Evolutionary conservation across 805 yeast species (phyloP), one percentile per base, ranked within the genome.

Genomic region (Priceomyces fermenticarens): DNA sequence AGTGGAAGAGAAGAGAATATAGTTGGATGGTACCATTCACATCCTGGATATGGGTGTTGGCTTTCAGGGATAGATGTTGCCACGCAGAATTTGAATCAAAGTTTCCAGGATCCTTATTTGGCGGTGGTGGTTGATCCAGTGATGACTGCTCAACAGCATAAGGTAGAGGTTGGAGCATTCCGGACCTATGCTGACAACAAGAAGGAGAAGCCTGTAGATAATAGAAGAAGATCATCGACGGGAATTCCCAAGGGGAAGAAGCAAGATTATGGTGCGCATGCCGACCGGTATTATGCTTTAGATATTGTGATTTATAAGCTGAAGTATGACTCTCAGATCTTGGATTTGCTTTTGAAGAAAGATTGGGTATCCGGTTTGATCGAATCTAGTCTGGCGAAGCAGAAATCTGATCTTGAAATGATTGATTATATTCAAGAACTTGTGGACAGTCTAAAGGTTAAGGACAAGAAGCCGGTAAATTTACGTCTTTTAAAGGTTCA

Each of bases 11-110:
- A 56, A n/a, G 75, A 85, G 46, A 77, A 85, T 50, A 85, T 91
- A 15, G 87, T 93, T 11, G 99, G 99, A 8, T 91, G 99, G 99
- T 91, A 93, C 63, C 98, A 73, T 62, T 88, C 91, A 4, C 99
- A 91, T 61, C 99, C 99, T 0, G 96, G 97, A 0, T 91, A 89
- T 60, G 97, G 97, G 12, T 90, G 97, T 60, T 91, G 97, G 97
- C 63, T 91, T 33, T 83, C 93, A 40, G 95, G 93, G 3, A 88
- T 91, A 30, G 98, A 91, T 62, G 95, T 93, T 27, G 82, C 86
- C 34, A 91, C 98, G 0, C 98, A 91, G 58, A 62, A 71, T 15
- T 73, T 88, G 56, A 88, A 90, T 53, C 97, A 89, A 62, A 80
- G 77, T 42, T 88, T 81, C 56, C 97, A 89, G 59, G 97, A 89